phyloP scores from a whole-genome alignment of 306 rosid species.

The Biancaea sappan region DNA sequence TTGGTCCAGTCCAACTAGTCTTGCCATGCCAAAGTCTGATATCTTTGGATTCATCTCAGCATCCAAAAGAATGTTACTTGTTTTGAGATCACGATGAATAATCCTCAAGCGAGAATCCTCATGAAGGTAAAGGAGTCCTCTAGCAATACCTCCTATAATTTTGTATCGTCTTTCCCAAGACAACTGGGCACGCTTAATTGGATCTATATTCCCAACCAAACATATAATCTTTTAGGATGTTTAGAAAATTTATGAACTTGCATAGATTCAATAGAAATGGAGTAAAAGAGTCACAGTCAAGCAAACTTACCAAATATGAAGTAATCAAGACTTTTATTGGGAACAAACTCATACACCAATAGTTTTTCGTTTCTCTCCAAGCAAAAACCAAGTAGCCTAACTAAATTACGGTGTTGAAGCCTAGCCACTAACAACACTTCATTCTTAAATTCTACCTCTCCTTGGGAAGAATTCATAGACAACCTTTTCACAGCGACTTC shows the following conservation, averaged over 20 bases:
- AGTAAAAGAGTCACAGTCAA: neutral
- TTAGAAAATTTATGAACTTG: neutral
- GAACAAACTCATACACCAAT: conserved; percentile 58
- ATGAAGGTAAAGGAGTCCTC: conserved; percentile 49
- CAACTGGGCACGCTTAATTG: conserved; percentile 23
- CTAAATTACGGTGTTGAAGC: conserved; percentile 61
- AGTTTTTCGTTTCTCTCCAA: conserved; percentile 44
- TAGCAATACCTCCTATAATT: conserved; percentile 46
- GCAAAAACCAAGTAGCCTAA: conserved; percentile 48
- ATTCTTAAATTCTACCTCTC: conserved; percentile 52
- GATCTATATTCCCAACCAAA: conserved; percentile 35
- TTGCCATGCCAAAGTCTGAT: conserved; percentile 53
- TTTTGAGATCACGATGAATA: conserved; percentile 54
- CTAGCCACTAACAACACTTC: conserved; percentile 50
- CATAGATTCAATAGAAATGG: too few relatives aligned
- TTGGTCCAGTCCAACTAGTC: conserved; percentile 35
- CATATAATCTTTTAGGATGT: neutral
- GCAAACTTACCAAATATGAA: conserved; percentile 49
- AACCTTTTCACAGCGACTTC: conserved; percentile 54
- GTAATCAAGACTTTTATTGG: conserved; percentile 53
- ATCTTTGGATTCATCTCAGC: conserved; percentile 42
- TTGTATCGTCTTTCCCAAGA: conserved; percentile 43
- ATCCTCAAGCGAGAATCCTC: conserved; percentile 47
- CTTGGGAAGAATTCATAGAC: conserved; percentile 43
- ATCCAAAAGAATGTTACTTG: conserved; percentile 46